Conservation (phyloP, 2,329 filamentous ascomycete species). For the Canariomyces notabilis region DNA sequence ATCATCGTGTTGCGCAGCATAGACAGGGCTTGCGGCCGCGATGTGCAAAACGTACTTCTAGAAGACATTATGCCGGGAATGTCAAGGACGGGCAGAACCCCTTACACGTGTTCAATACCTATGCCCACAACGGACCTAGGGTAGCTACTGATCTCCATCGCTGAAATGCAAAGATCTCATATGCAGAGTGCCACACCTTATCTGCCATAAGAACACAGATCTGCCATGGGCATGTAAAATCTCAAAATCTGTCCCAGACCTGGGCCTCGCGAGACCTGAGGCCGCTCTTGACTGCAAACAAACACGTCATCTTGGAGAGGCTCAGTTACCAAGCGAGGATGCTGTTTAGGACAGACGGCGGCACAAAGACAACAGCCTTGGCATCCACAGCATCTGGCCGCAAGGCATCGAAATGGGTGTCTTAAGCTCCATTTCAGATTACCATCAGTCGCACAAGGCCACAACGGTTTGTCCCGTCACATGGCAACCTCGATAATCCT, state of each 20-base stretch:
- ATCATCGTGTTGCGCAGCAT: not conserved
- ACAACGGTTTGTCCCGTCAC: too few relatives aligned
- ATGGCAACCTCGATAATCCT: too few relatives aligned
- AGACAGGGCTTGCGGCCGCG: not conserved
- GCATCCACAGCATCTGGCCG: not conserved
- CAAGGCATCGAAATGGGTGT: too few relatives aligned
- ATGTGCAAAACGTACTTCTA: not conserved
- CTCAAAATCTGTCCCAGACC: not conserved
- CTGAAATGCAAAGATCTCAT: not conserved
- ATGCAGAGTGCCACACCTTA: not conserved
- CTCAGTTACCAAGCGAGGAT: not conserved
- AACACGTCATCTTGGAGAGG: not conserved
- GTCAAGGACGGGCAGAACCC: slow-evolving; percentile 1
- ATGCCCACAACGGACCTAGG: not conserved
- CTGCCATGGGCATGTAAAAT: not conserved
- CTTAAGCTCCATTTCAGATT: too few relatives aligned
- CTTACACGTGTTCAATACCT: not conserved
- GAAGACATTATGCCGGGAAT: not conserved
- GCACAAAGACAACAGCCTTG: not conserved
- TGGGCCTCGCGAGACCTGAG: not conserved
- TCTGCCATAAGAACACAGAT: not conserved
- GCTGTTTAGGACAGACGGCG: not conserved
- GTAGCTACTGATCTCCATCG: too few relatives aligned
- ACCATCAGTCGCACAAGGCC: too few relatives aligned
- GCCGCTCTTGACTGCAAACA: too few relatives aligned